Evolutionary conservation across 371 early-diverging fungal genomes (phyloP), one percentile per base, ranked within the genome.

Genomic region (Circinella umbellata): DNA sequence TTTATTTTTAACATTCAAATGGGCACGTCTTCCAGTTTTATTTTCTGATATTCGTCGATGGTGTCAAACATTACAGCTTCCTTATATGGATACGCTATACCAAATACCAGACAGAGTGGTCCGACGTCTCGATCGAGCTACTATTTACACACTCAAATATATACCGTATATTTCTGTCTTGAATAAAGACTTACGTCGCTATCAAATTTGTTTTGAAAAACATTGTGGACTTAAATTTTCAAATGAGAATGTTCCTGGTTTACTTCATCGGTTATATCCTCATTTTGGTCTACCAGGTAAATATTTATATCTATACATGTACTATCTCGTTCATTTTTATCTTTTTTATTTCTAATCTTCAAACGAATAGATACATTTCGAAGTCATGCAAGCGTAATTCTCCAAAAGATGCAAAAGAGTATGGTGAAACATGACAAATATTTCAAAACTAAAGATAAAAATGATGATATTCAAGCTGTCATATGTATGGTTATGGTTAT

Each of bases 271-370:
- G 0, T 53, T 64, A 14, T 36, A 37, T 35, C 17, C 65, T 5
- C 65, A 64, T 5, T 53, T 51, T 53, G 46, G 48, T n/a, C 14
- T 64, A 18, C 65, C 65, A 14, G 53, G 65, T 64, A 64, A 1
- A 20, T 15, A 51, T 47, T 47, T 11, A 11, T 47, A 11, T n/a
- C n/a, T 15, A 47, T 1, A 47, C 3, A 47, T 47, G 3, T 11
- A 47, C 47, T 47, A 11, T 47, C 54, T 18, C 10, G 7, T 54
- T 10, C 7, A n/a, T 17, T 14, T n/a, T 54, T 54, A 14, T 54
- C n/a, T n/a, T n/a, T n/a, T 17, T n/a, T 54, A 8, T 14, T n/a
- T 54, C n/a, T 10, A 11, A 8, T 18, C 17, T 54, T 54, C 8
- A 54, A n/a, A 57, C 6, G 6, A 42, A 3, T 42, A 57, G 57